Percentiles rank a stretch among this genome's conserved stretches.
phyloP scores from a whole-genome alignment of 139 green algal species.

The Chlorella vulgaris region DNA sequence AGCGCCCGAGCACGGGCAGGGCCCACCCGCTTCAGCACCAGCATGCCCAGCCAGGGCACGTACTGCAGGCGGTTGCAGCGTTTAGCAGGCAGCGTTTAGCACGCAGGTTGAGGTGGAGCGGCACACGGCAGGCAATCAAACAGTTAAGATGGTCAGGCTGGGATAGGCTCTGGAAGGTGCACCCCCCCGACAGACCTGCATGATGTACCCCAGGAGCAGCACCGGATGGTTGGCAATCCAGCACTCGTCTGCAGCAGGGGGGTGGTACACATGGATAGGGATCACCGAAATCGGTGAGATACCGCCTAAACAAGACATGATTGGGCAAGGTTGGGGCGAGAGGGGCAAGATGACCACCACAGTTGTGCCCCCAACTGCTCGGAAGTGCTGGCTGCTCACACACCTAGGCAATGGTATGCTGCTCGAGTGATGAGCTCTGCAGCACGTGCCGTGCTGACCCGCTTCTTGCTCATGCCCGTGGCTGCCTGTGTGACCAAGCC shows the following conservation, averaged over 20 bases:
- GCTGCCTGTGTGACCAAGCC: slow-evolving; percentile 48
- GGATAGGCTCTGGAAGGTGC: neutral
- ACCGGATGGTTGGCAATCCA: slow-evolving; percentile 87
- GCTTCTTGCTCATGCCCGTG: slow-evolving; percentile 41
- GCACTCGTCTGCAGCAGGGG: slow-evolving; percentile 53
- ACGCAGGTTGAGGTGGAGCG: too few relatives aligned
- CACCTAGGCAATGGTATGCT: slow-evolving; percentile 65
- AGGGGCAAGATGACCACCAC: too few relatives aligned
- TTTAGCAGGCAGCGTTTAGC: too few relatives aligned
- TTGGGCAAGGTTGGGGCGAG: too few relatives aligned
- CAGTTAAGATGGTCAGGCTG: too few relatives aligned
- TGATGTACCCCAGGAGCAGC: slow-evolving; percentile 66
- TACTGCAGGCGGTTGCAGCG: slow-evolving; percentile 47
- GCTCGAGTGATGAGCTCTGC: slow-evolving; percentile 72
- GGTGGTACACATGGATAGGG: neutral
- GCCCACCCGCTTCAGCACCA: slow-evolving; percentile 72
- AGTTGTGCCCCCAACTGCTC: too few relatives aligned
- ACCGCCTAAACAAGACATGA: too few relatives aligned
- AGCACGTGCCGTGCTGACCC: slow-evolving; percentile 39
- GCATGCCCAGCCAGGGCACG: slow-evolving; percentile 59
- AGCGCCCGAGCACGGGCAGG: slow-evolving; percentile 63
- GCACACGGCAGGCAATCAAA: too few relatives aligned
- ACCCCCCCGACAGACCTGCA: slow-evolving; percentile 35
- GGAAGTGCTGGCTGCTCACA: too few relatives aligned
- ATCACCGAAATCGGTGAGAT: neutral